Evolutionary conservation across 1,284 basidiomycete species (phyloP).

Genomic region (Mycosarcoma maydis): DNA sequence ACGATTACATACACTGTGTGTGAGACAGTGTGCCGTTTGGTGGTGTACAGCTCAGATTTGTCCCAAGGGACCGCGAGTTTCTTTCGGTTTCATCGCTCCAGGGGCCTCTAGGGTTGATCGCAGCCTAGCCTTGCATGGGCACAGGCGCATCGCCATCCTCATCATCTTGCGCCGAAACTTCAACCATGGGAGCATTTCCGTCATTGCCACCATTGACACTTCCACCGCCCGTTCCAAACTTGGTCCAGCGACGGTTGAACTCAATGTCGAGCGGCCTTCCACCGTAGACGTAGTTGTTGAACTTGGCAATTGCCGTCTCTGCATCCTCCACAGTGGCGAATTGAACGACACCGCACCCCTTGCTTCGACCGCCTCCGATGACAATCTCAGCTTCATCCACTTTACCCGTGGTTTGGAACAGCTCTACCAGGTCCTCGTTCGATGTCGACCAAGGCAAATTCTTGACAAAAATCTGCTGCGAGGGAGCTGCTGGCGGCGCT

Average conservation of each 20-base stretch:
- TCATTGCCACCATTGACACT: conserved; percentile 19
- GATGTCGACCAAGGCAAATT: conserved; percentile 98
- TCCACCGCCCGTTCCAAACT: conserved; percentile 27
- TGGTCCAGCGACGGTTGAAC: conserved; percentile 57
- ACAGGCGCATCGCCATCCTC: conserved; percentile 14
- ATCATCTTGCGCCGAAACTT: conserved; percentile 6
- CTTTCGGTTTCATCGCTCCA: too few relatives aligned
- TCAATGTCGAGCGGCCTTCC: conserved; percentile 57
- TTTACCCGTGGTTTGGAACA: conserved; percentile 96
- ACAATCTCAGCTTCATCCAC: conserved; percentile 94
- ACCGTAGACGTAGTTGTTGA: conserved; percentile 61
- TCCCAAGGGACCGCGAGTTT: too few relatives aligned
- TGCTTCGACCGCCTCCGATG: conserved; percentile 86
- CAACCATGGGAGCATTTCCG: conserved; percentile 16
- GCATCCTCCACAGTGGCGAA: conserved; percentile 88
- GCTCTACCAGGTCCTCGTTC: conserved; percentile 96
- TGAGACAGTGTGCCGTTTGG: not conserved
- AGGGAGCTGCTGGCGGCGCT: conserved; percentile 75
- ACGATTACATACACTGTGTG: not conserved
- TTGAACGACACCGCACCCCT: conserved; percentile 93
- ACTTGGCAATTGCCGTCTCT: conserved; percentile 80
- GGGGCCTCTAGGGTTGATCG: too few relatives aligned
- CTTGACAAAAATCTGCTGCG: conserved; percentile 95
- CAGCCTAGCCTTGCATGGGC: conserved; percentile 24
- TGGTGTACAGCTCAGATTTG: not conserved